A percentile compares a stretch with the other conserved stretches of the same genome.
These are phyloP conservation scores for Skeletonema costatum DNA, from an alignment of 108 stramenopile genomes.

Conservation along the genomic window DNA sequence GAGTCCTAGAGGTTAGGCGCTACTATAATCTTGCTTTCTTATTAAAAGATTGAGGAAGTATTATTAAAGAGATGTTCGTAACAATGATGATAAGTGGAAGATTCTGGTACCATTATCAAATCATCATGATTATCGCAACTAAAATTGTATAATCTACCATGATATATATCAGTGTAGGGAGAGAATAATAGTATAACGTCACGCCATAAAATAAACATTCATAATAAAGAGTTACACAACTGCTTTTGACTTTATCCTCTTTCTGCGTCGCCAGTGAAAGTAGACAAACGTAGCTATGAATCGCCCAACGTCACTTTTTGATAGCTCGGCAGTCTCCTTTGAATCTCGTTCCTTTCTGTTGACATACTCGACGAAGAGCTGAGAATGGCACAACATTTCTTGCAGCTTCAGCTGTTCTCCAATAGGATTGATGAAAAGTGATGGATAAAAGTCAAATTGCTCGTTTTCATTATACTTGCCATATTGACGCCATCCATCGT, in stretches of 20 bases:
- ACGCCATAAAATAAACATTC: background rate
- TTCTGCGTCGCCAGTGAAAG: background rate
- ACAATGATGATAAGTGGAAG: background rate
- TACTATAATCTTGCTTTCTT: background rate
- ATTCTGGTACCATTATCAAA: background rate
- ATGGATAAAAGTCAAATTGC: constrained; percentile 26
- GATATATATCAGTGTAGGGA: background rate
- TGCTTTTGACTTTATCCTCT: background rate
- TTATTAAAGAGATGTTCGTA: background rate
- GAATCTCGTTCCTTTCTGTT: background rate
- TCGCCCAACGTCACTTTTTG: background rate
- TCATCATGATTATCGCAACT: background rate
- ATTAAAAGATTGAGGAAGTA: background rate
- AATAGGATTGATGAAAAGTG: constrained; percentile 17
- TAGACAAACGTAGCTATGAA: background rate
- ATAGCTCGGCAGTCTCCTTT: background rate
- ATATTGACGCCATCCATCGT: constrained; percentile 14
- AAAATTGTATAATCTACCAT: background rate
- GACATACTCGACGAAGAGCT: constrained; percentile 22
- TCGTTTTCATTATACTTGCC: constrained; percentile 1
- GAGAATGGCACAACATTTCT: constrained; percentile 29
- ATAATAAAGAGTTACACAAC: background rate
- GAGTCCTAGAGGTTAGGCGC: background rate
- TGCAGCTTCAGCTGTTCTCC: constrained; percentile 22
- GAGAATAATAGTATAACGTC: background rate